Evolutionary conservation across 352 stramenopile species (phyloP).

Genomic region (Globisporangium recalcitrans): DNA sequence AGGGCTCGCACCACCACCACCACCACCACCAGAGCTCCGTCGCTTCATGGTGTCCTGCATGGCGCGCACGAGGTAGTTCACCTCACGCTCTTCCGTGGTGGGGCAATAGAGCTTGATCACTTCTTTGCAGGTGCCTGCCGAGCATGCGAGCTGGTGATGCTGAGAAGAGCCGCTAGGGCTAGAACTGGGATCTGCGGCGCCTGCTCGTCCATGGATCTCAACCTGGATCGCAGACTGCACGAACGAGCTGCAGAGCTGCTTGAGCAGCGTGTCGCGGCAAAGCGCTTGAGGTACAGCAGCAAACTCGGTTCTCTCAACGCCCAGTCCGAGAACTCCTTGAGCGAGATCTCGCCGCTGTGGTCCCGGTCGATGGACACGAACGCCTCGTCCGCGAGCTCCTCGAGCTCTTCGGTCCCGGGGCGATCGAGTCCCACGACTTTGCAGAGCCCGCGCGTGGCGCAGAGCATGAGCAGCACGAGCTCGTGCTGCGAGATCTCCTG

Average conservation of each 20-base stretch:
- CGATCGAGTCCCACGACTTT: constrained; percentile 58
- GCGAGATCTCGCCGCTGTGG: constrained; percentile 49
- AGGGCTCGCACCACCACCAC: neutral
- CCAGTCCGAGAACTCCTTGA: constrained; percentile 60
- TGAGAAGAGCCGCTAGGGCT: neutral
- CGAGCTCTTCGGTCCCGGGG: constrained; percentile 43
- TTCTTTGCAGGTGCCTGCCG: constrained; percentile 28
- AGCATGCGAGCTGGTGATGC: constrained; percentile 37
- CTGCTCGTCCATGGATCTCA: neutral
- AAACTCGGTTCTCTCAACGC: constrained; percentile 41
- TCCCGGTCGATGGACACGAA: constrained; percentile 59
- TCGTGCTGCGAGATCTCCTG: constrained; percentile 60
- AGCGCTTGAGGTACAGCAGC: constrained; percentile 51
- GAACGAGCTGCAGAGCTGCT: constrained; percentile 48
- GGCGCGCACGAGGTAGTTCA: constrained; percentile 35
- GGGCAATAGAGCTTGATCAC: constrained; percentile 41
- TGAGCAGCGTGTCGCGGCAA: constrained; percentile 50
- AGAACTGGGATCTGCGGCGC: neutral
- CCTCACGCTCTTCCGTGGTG: constrained; percentile 24
- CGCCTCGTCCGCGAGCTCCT: constrained; percentile 39
- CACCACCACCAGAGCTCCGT: neutral
- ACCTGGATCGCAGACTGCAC: constrained; percentile 25
- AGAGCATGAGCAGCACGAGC: constrained; percentile 68
- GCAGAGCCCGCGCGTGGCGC: constrained; percentile 62
- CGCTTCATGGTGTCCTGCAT: constrained; percentile 37